A percentile compares a stretch with the other conserved stretches of the same genome.
phyloP scores from a whole-genome alignment of 192 early-diverging fungal genomes.

The Podila verticillata region DNA sequence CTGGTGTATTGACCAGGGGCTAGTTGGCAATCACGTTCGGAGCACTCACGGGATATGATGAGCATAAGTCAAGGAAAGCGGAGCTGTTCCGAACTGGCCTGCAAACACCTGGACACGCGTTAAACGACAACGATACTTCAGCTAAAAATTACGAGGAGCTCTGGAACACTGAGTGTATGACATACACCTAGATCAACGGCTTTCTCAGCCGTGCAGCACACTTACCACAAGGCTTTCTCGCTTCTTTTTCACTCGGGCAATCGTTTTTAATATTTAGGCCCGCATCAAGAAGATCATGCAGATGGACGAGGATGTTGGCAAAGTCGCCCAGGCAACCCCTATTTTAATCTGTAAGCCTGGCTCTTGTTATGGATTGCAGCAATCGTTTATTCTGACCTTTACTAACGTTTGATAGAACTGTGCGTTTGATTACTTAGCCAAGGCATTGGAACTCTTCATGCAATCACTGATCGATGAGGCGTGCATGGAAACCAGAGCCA shows the following conservation, averaged over 20 bases:
- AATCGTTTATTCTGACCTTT: not conserved
- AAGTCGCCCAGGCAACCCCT: constrained; percentile 97
- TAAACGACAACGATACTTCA: no score
- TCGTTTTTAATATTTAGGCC: constrained; percentile 66
- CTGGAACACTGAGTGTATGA: no score
- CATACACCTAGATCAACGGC: no score
- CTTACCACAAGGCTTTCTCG: not conserved
- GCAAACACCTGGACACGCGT: no score
- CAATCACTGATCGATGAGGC: constrained; percentile 90
- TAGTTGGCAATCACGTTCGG: no score
- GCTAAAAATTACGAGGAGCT: no score
- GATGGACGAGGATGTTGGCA: constrained; percentile 98
- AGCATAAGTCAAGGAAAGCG: not conserved
- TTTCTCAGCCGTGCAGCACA: no score
- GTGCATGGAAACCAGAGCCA: constrained; percentile 79
- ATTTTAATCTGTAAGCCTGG: constrained; percentile 86
- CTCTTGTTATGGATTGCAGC: not conserved
- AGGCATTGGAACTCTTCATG: constrained; percentile 96
- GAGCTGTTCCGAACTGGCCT: constrained; percentile 2
- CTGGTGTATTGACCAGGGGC: no score
- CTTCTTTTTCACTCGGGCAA: not conserved
- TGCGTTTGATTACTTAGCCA: constrained; percentile 62
- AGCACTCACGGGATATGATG: no score
- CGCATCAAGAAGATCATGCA: constrained; percentile 99
- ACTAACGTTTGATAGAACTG: constrained; percentile 5